These are phyloP conservation scores for Limnanthes douglasii DNA, from an alignment of 345 rosid species.

Conservation along the genomic window DNA sequence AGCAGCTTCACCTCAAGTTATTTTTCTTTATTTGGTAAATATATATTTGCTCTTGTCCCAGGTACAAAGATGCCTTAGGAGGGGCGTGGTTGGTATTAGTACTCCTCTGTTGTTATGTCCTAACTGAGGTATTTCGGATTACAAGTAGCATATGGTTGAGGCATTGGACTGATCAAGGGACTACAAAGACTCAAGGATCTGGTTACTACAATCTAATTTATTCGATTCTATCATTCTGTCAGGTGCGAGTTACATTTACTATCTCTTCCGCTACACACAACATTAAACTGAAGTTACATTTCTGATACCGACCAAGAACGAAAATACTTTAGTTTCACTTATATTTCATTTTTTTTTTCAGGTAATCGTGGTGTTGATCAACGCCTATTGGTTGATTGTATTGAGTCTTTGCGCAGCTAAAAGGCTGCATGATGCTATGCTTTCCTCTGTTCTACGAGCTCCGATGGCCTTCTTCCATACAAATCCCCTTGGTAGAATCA, in stretches of 20 bases:
- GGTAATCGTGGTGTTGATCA: constrained; percentile 69
- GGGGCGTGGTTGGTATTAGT: constrained; percentile 84
- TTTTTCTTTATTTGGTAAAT: too few relatives aligned
- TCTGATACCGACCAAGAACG: too few relatives aligned
- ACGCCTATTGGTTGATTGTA: constrained; percentile 84
- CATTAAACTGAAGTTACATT: too few relatives aligned
- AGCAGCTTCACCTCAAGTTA: too few relatives aligned
- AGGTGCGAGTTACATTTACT: constrained; percentile 45
- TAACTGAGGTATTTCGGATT: constrained; percentile 74
- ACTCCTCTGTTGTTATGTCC: constrained; percentile 60
- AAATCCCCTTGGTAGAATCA: constrained; percentile 86
- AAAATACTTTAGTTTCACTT: too few relatives aligned
- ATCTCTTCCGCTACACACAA: too few relatives aligned
- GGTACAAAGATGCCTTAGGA: constrained; percentile 95
- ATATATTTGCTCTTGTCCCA: too few relatives aligned
- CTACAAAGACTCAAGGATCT: constrained; percentile 33
- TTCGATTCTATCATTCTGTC: constrained; percentile 59
- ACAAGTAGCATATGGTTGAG: constrained; percentile 97
- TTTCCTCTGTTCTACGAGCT: constrained; percentile 77
- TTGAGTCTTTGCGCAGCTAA: constrained; percentile 84
- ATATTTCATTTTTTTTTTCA: constrained; percentile 17
- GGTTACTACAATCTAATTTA: constrained; percentile 68
- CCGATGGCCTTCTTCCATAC: constrained; percentile 98
- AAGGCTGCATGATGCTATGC: constrained; percentile 91
- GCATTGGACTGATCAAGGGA: constrained; percentile 77